Percentiles rank a stretch among this genome's conserved stretches.
These are phyloP conservation scores for Vaccinium macrocarpon DNA, from an alignment of 148 eudicot genomes.

Conservation along the genomic window DNA sequence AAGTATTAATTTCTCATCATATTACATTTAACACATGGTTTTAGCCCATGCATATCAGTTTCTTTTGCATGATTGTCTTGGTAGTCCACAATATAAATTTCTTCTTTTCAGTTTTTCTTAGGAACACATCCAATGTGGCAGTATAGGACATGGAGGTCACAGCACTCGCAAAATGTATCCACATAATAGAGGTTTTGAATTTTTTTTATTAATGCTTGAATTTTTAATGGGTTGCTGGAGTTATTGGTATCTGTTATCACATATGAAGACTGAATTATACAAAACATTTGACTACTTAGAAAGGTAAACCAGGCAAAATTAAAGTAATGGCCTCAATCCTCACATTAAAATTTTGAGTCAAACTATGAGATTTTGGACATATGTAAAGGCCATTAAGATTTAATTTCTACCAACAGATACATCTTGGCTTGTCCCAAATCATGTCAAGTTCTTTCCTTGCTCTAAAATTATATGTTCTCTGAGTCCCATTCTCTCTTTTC, in stretches of 20 bases:
- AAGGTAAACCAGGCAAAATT: neutral
- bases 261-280: neutral
- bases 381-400: neutral
- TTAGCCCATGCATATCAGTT: neutral
- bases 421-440: neutral
- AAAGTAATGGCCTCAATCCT: no score
- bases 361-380: neutral
- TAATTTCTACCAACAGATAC: neutral
- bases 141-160: neutral
- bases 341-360: no score
- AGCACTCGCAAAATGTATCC: neutral
- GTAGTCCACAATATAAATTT: neutral
- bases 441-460: neutral
- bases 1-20: neutral
- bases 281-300: neutral
- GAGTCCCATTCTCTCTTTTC: neutral
- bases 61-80: constrained; percentile 1
- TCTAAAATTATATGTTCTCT: neutral
- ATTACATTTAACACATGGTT: neutral
- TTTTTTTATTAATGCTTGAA: neutral
- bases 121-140: neutral
- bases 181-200: neutral
- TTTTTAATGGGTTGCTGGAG: neutral
- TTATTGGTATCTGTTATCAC: neutral
- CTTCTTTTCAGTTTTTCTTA: neutral